Evolutionary conservation across 2,329 filamentous ascomycete species (phyloP).

Genomic region (Setomelanomma holmii): DNA sequence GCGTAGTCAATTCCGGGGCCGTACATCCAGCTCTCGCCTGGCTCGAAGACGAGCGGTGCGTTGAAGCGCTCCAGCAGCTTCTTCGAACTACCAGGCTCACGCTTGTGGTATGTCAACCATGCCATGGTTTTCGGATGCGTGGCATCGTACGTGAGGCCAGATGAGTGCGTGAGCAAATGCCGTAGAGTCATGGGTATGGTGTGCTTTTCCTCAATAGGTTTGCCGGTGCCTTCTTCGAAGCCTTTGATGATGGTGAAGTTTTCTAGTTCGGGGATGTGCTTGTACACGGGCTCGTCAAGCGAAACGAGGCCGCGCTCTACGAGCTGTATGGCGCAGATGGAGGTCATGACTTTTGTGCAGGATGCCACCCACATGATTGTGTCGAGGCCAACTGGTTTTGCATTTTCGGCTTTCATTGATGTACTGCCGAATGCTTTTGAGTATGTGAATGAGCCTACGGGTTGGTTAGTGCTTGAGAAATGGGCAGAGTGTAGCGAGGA

Average conservation of each 20-base stretch:
- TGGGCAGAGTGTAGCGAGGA: neutral
- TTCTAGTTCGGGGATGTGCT: constrained; percentile 42
- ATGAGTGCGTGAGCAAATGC: constrained; percentile 59
- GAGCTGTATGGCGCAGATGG: constrained; percentile 42
- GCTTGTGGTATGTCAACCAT: constrained; percentile 46
- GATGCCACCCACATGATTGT: constrained; percentile 49
- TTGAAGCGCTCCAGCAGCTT: constrained; percentile 55
- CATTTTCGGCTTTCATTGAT: constrained; percentile 26
- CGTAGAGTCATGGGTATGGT: constrained; percentile 37
- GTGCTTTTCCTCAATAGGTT: constrained; percentile 31
- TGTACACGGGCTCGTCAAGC: constrained; percentile 43
- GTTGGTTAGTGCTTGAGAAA: neutral
- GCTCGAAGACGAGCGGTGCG: constrained; percentile 45
- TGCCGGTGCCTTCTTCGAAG: constrained; percentile 28
- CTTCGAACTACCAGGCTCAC: constrained; percentile 39
- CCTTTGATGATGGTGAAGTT: constrained; percentile 31
- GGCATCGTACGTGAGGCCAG: constrained; percentile 56
- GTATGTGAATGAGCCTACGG: constrained; percentile 48
- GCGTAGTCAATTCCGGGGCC: constrained; percentile 58
- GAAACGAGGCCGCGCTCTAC: constrained; percentile 42
- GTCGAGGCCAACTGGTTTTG: constrained; percentile 30
- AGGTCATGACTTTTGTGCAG: constrained; percentile 50
- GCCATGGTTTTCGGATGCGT: constrained; percentile 49
- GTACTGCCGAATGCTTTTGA: constrained; percentile 44
- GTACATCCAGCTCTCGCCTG: constrained; percentile 60